phyloP scores from a whole-genome alignment of 805 yeast species.

The Candida patagonica region DNA sequence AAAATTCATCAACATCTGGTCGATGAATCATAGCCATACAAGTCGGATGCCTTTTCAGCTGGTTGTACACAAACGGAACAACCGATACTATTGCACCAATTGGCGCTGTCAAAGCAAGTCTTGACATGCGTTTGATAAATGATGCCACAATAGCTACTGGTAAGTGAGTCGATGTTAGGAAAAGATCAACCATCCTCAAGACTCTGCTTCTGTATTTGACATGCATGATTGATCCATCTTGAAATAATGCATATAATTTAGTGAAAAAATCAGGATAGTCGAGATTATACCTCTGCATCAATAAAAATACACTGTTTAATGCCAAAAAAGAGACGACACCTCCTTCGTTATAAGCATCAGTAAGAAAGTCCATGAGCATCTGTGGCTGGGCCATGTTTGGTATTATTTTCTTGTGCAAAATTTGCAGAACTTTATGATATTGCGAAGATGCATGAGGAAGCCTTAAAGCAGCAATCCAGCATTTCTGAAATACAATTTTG shows the following conservation, averaged over 20 bases:
- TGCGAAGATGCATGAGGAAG: slow-evolving; percentile 42
- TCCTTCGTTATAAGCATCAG: slow-evolving; percentile 66
- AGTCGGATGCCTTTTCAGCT: slow-evolving; percentile 83
- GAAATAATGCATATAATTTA: slow-evolving; percentile 68
- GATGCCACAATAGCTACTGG: slow-evolving; percentile 80
- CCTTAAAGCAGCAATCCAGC: slow-evolving; percentile 51
- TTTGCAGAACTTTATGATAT: slow-evolving; percentile 56
- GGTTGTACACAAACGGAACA: slow-evolving; percentile 85
- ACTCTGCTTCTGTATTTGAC: slow-evolving; percentile 79
- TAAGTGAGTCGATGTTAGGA: slow-evolving; percentile 78
- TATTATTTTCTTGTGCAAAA: slow-evolving; percentile 75
- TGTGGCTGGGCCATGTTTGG: slow-evolving; percentile 77
- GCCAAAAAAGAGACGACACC: slow-evolving; percentile 66
- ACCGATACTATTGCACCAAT: slow-evolving; percentile 83
- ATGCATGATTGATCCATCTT: slow-evolving; percentile 62
- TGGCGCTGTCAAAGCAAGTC: slow-evolving; percentile 66
- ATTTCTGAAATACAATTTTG: slow-evolving; percentile 57
- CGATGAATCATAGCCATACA: slow-evolving; percentile 83
- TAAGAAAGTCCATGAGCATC: slow-evolving; percentile 82
- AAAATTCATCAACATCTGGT: slow-evolving; percentile 18
- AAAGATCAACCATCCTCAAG: slow-evolving; percentile 75
- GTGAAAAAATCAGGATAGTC: slow-evolving; percentile 87
- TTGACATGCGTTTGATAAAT: slow-evolving; percentile 72
- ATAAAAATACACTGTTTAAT: slow-evolving; percentile 75
- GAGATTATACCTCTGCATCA: slow-evolving; percentile 71